Conservation (phyloP, 2,329 filamentous ascomycete genomes). For the Colletotrichum costaricense region DNA sequence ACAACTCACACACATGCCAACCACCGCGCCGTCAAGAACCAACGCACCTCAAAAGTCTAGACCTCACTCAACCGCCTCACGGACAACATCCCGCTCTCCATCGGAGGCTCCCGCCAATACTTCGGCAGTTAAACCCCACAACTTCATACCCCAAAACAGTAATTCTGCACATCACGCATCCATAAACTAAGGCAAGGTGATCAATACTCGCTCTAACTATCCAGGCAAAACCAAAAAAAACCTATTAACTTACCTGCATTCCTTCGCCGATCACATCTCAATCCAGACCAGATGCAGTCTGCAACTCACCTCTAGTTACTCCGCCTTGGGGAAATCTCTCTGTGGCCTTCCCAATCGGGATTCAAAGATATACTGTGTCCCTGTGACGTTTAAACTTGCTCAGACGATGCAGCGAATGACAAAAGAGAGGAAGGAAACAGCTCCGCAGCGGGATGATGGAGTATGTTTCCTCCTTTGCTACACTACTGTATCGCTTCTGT, state of each 20-base stretch:
- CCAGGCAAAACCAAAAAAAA: neutral
- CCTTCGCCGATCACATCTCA: neutral
- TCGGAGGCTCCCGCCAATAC: neutral
- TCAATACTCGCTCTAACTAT: neutral
- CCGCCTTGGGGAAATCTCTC: neutral
- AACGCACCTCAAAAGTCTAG: neutral
- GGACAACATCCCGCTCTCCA: neutral
- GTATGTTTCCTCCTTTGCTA: neutral
- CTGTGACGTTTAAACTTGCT: neutral
- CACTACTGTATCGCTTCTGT: neutral
- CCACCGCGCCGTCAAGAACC: rapidly evolving
- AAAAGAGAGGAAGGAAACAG: neutral
- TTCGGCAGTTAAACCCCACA: neutral
- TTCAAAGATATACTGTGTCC: neutral
- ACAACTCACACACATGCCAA: neutral
- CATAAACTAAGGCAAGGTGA: neutral
- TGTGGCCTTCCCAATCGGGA: conserved; percentile 3
- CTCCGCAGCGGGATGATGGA: neutral
- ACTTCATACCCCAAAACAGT: neutral
- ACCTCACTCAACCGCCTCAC: neutral
- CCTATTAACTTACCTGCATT: neutral
- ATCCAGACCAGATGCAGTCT: neutral
- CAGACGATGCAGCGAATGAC: neutral
- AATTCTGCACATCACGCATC: neutral
- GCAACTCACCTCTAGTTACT: neutral